Evolutionary conservation across 164 flowering plant genomes (phyloP).

Genomic region (Umbilicus rupestris): DNA sequence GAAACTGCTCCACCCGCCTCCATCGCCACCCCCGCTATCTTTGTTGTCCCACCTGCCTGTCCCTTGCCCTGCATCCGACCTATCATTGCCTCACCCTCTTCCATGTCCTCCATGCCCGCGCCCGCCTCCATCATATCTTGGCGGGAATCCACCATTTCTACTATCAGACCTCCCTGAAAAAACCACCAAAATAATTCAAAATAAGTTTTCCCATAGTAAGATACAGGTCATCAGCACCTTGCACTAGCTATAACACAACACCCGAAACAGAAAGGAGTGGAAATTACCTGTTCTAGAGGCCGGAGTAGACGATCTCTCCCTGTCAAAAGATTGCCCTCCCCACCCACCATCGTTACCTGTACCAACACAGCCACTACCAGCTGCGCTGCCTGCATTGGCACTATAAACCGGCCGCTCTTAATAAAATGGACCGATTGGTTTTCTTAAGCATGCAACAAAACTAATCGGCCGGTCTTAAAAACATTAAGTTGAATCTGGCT

Average conservation of each 20-base stretch:
- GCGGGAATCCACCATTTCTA: constrained; percentile 44
- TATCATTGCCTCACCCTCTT: constrained; percentile 46
- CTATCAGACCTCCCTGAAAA: constrained; percentile 45
- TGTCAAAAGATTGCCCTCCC: constrained; percentile 50
- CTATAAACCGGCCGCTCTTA: no score
- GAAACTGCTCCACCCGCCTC: constrained; percentile 50
- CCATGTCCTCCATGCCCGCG: constrained; percentile 60
- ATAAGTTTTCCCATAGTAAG: not conserved
- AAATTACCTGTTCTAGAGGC: constrained; percentile 57
- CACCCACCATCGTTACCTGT: constrained; percentile 46
- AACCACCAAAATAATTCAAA: not conserved
- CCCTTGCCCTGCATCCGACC: constrained; percentile 38
- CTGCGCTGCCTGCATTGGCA: constrained; percentile 76
- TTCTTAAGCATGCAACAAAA: no score
- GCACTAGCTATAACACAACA: not conserved
- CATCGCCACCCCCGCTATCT: constrained; percentile 13
- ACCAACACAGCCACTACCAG: constrained; percentile 63
- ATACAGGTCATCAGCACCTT: not conserved
- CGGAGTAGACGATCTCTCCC: constrained; percentile 54
- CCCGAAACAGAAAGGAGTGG: not conserved
- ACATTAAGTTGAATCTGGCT: no score
- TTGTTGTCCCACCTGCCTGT: constrained; percentile 45
- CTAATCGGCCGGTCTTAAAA: no score
- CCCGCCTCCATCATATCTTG: constrained; percentile 1
- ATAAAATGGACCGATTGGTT: no score